Evolutionary conservation across 1,284 basidiomycete genomes (phyloP).

Genomic region (Papiliotrema terrestris): DNA sequence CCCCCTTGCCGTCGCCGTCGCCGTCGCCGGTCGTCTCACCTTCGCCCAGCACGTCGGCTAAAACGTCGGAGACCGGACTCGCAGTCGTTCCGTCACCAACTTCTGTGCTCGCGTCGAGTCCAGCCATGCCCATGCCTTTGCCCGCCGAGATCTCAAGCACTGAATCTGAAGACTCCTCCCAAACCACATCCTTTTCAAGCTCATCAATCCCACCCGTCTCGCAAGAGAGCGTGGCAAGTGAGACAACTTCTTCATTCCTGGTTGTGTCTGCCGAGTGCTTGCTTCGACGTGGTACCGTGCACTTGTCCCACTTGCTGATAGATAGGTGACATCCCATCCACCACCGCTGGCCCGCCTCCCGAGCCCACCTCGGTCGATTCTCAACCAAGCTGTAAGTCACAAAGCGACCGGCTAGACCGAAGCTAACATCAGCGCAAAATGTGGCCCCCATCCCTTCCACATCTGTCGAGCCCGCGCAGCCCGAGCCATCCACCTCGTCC

Average conservation of each 20-base stretch:
- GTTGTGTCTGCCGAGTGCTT: neutral
- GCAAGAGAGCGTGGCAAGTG: slow-evolving; percentile 1
- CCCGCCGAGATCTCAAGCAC: neutral
- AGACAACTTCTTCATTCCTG: neutral
- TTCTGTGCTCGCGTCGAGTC: too few species aligned
- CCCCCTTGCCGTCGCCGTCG: neutral
- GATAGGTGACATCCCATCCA: neutral
- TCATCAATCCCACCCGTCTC: slow-evolving; percentile 1
- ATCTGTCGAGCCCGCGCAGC: too few species aligned
- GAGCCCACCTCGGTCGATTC: neutral
- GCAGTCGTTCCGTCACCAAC: neutral
- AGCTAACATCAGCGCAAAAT: neutral
- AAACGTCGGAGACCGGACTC: neutral
- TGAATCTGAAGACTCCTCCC: neutral
- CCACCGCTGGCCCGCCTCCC: neutral
- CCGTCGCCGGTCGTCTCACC: neutral
- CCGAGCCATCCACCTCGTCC: too few species aligned
- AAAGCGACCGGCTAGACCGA: too few species aligned
- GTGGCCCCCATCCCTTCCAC: too few species aligned
- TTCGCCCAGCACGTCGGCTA: neutral
- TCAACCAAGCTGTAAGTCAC: neutral
- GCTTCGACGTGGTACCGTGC: too few species aligned
- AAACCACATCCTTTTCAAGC: neutral
- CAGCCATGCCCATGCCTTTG: neutral
- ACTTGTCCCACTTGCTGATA: neutral